These are phyloP conservation scores for Antrodiella citrinella DNA, from an alignment of 768 basidiomycete species.

Conservation along the genomic window DNA sequence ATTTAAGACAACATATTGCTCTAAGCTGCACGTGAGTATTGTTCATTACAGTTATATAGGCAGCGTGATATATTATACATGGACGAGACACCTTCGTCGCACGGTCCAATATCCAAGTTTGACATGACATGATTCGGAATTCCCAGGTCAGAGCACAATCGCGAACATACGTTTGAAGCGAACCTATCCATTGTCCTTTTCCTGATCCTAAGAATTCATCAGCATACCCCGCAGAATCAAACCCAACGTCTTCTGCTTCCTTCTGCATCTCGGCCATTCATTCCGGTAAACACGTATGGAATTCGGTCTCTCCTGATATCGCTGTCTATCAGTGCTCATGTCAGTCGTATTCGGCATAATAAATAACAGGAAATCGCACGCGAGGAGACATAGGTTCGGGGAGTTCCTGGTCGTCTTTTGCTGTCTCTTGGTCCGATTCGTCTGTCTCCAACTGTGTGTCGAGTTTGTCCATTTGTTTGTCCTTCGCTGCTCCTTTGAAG, in stretches of 20 bases:
- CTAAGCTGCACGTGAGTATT: too few species aligned
- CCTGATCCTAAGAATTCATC: too few species aligned
- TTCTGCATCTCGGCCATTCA: not conserved
- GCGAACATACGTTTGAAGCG: too few species aligned
- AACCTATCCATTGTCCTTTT: too few species aligned
- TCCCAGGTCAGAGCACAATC: too few species aligned
- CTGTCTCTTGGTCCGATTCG: not conserved
- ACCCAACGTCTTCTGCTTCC: not conserved
- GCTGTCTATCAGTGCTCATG: constrained; percentile 3
- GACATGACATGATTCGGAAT: too few species aligned
- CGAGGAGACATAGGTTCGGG: constrained; percentile 1
- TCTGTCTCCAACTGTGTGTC: not conserved
- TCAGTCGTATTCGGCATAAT: not conserved
- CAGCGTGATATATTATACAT: too few species aligned
- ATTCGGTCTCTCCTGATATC: constrained; percentile 2
- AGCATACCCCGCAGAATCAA: not conserved
- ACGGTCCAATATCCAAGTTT: too few species aligned
- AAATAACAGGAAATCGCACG: constrained; percentile 1
- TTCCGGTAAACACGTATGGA: constrained; percentile 2
- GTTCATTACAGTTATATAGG: too few species aligned
- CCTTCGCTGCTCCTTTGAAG: not conserved
- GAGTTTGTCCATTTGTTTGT: not conserved
- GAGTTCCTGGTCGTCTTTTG: not conserved
- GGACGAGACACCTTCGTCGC: too few species aligned
- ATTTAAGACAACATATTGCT: too few species aligned